Percentiles rank a stretch among this genome's conserved stretches.
Evolutionary conservation across 2,329 filamentous ascomycete species (phyloP).

Genomic region (Trichophyton verrucosum): DNA sequence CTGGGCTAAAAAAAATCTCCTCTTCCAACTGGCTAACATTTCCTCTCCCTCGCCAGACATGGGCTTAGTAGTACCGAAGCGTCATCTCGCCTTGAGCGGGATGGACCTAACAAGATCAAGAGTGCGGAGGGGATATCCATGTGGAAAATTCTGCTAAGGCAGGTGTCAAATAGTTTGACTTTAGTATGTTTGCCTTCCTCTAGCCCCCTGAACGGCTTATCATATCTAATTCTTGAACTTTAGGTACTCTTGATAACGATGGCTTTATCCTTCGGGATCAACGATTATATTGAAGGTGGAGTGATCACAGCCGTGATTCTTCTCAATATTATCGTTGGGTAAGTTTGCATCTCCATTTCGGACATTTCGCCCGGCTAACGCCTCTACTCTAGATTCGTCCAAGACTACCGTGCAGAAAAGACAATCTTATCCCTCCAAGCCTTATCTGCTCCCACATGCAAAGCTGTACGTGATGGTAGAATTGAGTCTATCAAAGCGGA

Average conservation of each 20-base stretch:
- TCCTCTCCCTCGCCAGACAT: slow-evolving; percentile 29
- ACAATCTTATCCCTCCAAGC: slow-evolving; percentile 42
- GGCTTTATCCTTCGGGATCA: slow-evolving; percentile 46
- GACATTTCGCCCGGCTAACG: background rate
- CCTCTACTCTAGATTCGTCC: slow-evolving; percentile 33
- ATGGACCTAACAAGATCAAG: slow-evolving; percentile 61
- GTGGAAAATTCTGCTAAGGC: slow-evolving; percentile 64
- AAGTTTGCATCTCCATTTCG: slow-evolving; percentile 4
- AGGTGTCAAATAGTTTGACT: slow-evolving; percentile 65
- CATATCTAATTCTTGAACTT: background rate
- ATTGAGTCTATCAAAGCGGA: slow-evolving; percentile 41
- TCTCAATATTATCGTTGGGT: slow-evolving; percentile 45
- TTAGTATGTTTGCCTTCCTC: slow-evolving; percentile 35
- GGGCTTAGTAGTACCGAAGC: slow-evolving; percentile 54
- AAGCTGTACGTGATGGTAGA: slow-evolving; percentile 40
- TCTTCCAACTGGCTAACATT: background rate
- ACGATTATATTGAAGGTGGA: slow-evolving; percentile 46
- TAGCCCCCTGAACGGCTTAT: background rate
- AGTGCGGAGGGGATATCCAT: slow-evolving; percentile 58
- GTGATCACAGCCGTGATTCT: slow-evolving; percentile 48
- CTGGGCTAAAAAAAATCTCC: background rate
- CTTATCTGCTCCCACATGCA: slow-evolving; percentile 40
- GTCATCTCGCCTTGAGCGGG: slow-evolving; percentile 49
- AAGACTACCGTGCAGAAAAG: slow-evolving; percentile 43
- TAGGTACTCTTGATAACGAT: slow-evolving; percentile 65